Evolutionary conservation across 75 land plant species (phyloP).

Genomic region (Selaginella tamariscina): DNA sequence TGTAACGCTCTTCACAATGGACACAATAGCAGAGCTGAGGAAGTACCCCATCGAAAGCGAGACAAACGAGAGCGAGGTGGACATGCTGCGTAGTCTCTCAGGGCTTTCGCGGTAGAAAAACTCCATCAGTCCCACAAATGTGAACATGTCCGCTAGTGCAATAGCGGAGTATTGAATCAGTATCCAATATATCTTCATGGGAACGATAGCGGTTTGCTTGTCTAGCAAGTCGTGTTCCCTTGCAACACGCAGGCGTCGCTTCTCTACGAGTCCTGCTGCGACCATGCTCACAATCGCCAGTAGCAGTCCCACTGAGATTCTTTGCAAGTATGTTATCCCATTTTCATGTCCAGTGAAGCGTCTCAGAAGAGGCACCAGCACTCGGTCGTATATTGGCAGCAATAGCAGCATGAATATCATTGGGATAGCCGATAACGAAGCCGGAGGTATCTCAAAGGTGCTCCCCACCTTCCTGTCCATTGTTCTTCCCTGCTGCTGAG

Average conservation of each 20-base stretch:
- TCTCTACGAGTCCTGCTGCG: conserved; percentile 45
- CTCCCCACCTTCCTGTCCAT: not conserved
- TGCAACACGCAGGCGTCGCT: conserved; percentile 23
- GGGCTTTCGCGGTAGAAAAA: conserved; percentile 44
- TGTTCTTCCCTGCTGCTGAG: conserved; percentile 32
- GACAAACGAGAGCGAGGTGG: conserved; percentile 34
- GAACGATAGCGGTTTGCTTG: conserved; percentile 18
- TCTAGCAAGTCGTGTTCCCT: conserved; percentile 23
- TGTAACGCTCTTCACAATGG: conserved; percentile 23
- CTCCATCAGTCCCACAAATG: conserved; percentile 40
- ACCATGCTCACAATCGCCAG: conserved; percentile 41
- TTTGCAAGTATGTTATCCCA: conserved; percentile 48
- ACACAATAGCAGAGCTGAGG: conserved; percentile 27
- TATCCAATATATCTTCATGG: conserved; percentile 40
- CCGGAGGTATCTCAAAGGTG: conserved; percentile 48
- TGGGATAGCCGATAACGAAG: conserved; percentile 32
- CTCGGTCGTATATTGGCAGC: conserved; percentile 51
- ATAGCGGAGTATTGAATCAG: conserved; percentile 45
- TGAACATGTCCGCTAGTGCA: conserved; percentile 55
- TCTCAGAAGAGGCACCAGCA: conserved; percentile 34
- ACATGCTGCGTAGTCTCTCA: conserved; percentile 50
- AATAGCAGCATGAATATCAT: conserved; percentile 36
- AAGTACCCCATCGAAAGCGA: conserved; percentile 44
- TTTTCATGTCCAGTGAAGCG: conserved; percentile 27
- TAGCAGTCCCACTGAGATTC: conserved; percentile 46